These are phyloP conservation scores for Globisporangium mamillatum DNA, from an alignment of 352 stramenopile genomes.

Conservation along the genomic window DNA sequence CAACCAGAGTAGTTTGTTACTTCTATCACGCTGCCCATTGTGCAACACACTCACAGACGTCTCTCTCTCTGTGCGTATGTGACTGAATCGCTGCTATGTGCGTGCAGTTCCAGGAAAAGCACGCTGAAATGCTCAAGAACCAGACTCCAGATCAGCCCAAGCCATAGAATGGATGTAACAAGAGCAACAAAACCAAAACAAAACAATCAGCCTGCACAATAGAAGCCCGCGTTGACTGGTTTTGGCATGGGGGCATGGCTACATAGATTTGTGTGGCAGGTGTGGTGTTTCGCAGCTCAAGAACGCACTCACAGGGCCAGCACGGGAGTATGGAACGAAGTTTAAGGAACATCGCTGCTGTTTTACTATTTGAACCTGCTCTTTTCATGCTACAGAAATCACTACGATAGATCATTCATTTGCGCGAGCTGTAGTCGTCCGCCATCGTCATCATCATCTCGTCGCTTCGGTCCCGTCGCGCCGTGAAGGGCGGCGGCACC, in stretches of 20 bases:
- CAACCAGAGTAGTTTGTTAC: too few species aligned
- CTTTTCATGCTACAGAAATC: conserved; percentile 2
- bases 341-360: not conserved
- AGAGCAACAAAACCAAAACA: not conserved
- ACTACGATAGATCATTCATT: conserved; percentile 16
- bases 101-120: conserved; percentile 49
- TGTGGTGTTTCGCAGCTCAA: not conserved
- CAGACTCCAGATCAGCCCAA: conserved; percentile 5
- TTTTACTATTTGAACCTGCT: not conserved
- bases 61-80: not conserved
- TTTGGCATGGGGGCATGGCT: not conserved
- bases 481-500: conserved; percentile 33
- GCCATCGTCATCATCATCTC: conserved; percentile 27
- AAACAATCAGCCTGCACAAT: not conserved
- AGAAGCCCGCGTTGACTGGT: not conserved
- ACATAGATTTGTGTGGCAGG: not conserved
- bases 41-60: not conserved
- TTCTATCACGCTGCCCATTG: too few species aligned
- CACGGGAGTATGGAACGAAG: not conserved
- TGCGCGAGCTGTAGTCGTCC: conserved; percentile 36
- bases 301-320: not conserved
- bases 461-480: conserved; percentile 28
- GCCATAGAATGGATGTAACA: not conserved
- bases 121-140: conserved; percentile 30
- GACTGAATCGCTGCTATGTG: not conserved